Percentiles rank a stretch among this genome's conserved stretches.
phyloP scores from a whole-genome alignment of 23 red algal species.

The Gracilaria caudata region DNA sequence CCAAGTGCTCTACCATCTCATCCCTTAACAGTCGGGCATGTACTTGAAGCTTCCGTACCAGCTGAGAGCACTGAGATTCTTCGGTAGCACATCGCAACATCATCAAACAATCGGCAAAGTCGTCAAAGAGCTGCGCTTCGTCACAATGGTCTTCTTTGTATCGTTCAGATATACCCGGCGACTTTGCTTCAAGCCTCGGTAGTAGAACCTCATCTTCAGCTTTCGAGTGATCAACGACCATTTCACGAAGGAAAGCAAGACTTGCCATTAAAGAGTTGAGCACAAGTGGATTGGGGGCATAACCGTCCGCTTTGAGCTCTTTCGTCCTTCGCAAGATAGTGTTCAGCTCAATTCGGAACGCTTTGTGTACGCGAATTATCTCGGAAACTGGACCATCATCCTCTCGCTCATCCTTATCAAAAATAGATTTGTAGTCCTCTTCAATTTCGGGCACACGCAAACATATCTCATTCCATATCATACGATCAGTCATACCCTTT shows the following conservation, averaged over 20 bases:
- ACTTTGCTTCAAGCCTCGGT: conserved; percentile 80
- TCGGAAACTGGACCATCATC: conserved; percentile 87
- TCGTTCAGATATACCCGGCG: conserved; percentile 76
- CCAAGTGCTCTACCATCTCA: conserved; percentile 88
- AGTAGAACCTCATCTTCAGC: conserved; percentile 94
- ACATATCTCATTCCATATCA: conserved; percentile 88
- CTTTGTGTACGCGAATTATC: conserved; percentile 96
- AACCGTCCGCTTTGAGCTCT: conserved; percentile 56
- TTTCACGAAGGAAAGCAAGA: conserved; percentile 81
- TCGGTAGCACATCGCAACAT: conserved; percentile 77
- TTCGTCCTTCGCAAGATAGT: conserved; percentile 57
- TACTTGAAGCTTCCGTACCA: conserved; percentile 64
- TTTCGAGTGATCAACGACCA: conserved; percentile 93
- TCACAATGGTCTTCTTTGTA: conserved; percentile 92
- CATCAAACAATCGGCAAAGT: conserved; percentile 54
- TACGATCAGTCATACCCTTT: conserved; percentile 73
- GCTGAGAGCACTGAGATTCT: conserved; percentile 52
- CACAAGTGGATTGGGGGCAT: conserved; percentile 74
- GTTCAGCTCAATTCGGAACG: conserved; percentile 94
- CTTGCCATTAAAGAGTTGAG: conserved; percentile 74
- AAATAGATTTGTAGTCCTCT: conserved; percentile 28
- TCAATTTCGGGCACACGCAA: conserved; percentile 87
- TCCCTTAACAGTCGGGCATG: conserved; percentile 79
- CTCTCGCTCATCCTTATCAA: conserved; percentile 42
- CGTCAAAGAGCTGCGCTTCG: conserved; percentile 79